Base-by-base conservation (phyloP, 305 asterid species). In the Caryopteris hybrid region DNA sequence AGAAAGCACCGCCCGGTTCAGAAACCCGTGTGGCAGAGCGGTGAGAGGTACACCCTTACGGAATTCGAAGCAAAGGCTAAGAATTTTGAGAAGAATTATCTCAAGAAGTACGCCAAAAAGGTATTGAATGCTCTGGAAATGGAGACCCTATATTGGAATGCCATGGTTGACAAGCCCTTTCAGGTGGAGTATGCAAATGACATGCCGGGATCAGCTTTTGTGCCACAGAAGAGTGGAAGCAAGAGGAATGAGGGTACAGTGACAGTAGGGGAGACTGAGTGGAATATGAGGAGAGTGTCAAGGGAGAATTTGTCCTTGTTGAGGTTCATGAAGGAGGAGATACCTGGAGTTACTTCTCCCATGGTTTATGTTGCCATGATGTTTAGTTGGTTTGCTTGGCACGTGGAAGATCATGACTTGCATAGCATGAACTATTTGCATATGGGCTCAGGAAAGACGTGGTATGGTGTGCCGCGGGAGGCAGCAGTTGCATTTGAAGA, bases 321-420 rank as follows among this genome's bases (percentile, higher is more conserved):
- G 80, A 95, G 83, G 90, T 95, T 89, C 70, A 95, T 95, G 99
- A 95, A 89, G 87, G 97, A 95, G 86, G 99, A 95, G 71, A 95
- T 95, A 34, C 97, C 99, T 0, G 99, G 99, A 22, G 99, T 95
- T 23, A 95, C 98, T 36, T 95, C 99, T 1, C 99, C 99, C 0
- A 95, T 95, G 99, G 95, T 95, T 71, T 95, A 95, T 76, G 79
- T 95, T 66, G 98, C 98, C 10, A 95, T 95, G 99, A 78, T 95
- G 95, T 92, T 95, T 79, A 95, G 99, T 69, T 95, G 99, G 99
- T 95, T 95, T 80, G 99, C 99, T 76, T 95, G 99, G 99, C 99
- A 95, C 64, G 99, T 92, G 36, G 99, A 95, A 81, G 99, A 95
- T 86, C 99, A 95, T 81, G 99, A 95, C 74, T 82, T 95, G 82